phyloP scores from a whole-genome alignment of 192 early-diverging fungal genomes.

The Backusella morwellensis region DNA sequence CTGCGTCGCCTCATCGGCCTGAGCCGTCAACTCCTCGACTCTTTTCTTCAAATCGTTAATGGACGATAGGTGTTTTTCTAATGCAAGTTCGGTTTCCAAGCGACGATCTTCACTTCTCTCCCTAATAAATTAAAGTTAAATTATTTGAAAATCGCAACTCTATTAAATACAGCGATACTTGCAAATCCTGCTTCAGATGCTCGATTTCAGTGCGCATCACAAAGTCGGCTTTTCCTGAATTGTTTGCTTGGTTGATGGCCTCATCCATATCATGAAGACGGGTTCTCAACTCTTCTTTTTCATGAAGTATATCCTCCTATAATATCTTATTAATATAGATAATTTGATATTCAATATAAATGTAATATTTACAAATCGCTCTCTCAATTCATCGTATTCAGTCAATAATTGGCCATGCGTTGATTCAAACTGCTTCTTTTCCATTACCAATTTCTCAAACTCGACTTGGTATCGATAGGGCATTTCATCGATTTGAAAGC shows the following conservation, averaged over 20 bases:
- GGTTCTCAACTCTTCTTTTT: constrained; percentile 70
- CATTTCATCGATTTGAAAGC: constrained; percentile 9
- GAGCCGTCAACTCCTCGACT: constrained; percentile 52
- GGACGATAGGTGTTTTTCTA: constrained; percentile 54
- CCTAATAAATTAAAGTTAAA: constrained; percentile 29
- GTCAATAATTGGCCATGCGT: constrained; percentile 43
- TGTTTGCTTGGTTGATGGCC: constrained; percentile 63
- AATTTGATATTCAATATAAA: no score
- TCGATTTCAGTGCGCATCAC: constrained; percentile 85
- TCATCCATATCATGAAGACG: constrained; percentile 80
- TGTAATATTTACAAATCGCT: constrained; percentile 28
- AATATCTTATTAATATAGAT: no score
- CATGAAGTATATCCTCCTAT: constrained; percentile 70
- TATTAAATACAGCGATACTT: constrained; percentile 22
- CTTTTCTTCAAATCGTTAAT: constrained; percentile 62
- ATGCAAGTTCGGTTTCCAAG: constrained; percentile 63
- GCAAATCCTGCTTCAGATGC: constrained; percentile 81
- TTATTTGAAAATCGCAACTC: not conserved
- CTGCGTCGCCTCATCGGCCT: constrained; percentile 71
- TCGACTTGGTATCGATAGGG: constrained; percentile 31
- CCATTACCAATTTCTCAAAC: constrained; percentile 47
- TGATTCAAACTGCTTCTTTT: constrained; percentile 64
- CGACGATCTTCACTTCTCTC: constrained; percentile 75
- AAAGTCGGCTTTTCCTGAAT: constrained; percentile 83
- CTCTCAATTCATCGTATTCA: constrained; percentile 51